These are phyloP conservation scores for Penicillium pancosmium DNA, from an alignment of 495 filamentous ascomycete species.

Conservation along the genomic window DNA sequence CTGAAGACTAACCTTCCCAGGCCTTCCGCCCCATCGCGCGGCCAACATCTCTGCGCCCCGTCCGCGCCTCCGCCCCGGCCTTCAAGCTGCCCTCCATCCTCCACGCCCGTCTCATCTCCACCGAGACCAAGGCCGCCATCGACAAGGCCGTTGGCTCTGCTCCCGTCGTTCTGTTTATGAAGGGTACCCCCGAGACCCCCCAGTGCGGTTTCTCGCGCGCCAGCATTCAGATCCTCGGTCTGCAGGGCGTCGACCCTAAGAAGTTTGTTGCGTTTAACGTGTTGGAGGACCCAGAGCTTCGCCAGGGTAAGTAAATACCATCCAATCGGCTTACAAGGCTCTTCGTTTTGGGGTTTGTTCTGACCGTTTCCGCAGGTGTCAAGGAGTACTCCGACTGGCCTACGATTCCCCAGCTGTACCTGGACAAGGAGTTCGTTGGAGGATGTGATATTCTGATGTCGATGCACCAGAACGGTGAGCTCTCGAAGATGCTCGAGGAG, in stretches of 20 bases:
- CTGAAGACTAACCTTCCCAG: conserved; percentile 20
- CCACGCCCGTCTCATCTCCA: conserved; percentile 69
- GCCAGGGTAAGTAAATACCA: conserved; percentile 67
- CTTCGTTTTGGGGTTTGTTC: background rate
- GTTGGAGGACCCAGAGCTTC: conserved; percentile 82
- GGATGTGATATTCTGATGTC: conserved; percentile 96
- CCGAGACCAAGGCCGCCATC: conserved; percentile 75
- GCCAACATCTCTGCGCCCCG: conserved; percentile 29
- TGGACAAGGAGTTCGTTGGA: conserved; percentile 93
- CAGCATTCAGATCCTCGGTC: conserved; percentile 88
- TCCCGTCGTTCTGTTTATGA: conserved; percentile 98
- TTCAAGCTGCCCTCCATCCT: conserved; percentile 36
- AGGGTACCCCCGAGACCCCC: conserved; percentile 95
- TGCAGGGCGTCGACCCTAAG: conserved; percentile 94
- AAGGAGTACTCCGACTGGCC: conserved; percentile 99
- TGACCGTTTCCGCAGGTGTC: conserved; percentile 64
- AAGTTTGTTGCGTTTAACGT: conserved; percentile 99
- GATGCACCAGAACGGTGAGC: conserved; percentile 96
- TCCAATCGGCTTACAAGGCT: background rate
- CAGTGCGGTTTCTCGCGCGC: conserved; percentile 98
- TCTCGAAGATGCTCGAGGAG: conserved; percentile 87
- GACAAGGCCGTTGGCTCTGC: conserved; percentile 82
- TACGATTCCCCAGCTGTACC: conserved; percentile 94
- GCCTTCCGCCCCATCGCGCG: conserved; percentile 42
- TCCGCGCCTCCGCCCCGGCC: conserved; percentile 25